phyloP scores from a whole-genome alignment of 371 early-diverging fungal species.

The Rhizomucor pusillus region DNA sequence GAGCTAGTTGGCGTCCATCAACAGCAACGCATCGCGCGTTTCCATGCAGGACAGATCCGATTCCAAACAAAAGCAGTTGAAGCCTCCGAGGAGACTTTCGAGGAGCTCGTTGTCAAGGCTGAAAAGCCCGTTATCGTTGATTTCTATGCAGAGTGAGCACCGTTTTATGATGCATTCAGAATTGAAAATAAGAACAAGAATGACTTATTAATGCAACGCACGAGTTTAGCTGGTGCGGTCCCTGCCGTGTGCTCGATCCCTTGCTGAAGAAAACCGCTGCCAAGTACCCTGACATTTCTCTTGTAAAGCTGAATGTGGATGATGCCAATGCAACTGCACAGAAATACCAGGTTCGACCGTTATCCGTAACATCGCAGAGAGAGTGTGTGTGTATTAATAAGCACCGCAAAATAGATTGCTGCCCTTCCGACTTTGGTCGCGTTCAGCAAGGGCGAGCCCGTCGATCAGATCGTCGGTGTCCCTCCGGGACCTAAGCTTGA shows the following conservation, averaged over 20 bases:
- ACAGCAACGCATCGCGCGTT: conserved; percentile 8
- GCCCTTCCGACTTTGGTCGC: conserved; percentile 78
- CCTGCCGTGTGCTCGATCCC: conserved; percentile 76
- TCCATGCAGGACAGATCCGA: conserved; percentile 31
- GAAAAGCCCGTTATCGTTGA: conserved; percentile 75
- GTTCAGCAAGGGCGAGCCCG: conserved; percentile 61
- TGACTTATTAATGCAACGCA: neutral
- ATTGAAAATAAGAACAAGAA: neutral
- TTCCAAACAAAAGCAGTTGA: conserved; percentile 50
- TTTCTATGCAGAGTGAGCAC: conserved; percentile 70
- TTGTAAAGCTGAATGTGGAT: conserved; percentile 76
- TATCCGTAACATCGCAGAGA: no score
- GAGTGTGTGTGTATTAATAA: no score
- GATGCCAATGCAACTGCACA: conserved; percentile 52
- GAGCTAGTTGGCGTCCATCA: no score
- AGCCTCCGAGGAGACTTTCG: conserved; percentile 45
- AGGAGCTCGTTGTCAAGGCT: conserved; percentile 49
- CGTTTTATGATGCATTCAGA: neutral
- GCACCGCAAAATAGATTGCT: conserved; percentile 38
- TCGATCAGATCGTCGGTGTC: conserved; percentile 69
- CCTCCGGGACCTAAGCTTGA: conserved; percentile 41
- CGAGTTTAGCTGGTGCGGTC: conserved; percentile 74
- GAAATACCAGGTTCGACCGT: conserved; percentile 49
- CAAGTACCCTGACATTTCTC: conserved; percentile 60
- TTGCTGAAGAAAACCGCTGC: conserved; percentile 58